Evolutionary conservation across 441 rosid genomes (phyloP).

Genomic region (Pelargonium cotyledonis): DNA sequence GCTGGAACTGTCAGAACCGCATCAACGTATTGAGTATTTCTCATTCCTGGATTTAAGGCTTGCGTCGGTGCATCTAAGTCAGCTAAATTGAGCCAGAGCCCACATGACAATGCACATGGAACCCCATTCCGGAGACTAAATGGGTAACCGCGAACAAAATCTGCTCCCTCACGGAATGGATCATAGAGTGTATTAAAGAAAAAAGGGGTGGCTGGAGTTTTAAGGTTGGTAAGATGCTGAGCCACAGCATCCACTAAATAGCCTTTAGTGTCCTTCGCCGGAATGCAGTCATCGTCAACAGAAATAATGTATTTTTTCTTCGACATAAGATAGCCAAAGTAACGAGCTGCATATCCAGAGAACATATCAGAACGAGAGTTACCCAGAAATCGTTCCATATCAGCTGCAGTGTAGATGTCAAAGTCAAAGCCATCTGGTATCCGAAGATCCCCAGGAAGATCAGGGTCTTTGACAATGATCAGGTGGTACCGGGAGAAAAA

Average conservation of each 20-base stretch:
- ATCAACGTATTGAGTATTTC: constrained; percentile 74
- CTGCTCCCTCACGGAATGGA: constrained; percentile 73
- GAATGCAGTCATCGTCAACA: constrained; percentile 79
- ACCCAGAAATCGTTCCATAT: constrained; percentile 63
- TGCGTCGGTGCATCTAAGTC: constrained; percentile 96
- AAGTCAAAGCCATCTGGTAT: constrained; percentile 83
- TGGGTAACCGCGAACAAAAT: constrained; percentile 96
- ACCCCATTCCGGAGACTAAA: constrained; percentile 86
- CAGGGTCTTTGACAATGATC: constrained; percentile 88
- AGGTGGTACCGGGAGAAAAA: constrained; percentile 66
- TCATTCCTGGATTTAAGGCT: constrained; percentile 68
- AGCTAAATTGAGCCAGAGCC: constrained; percentile 89
- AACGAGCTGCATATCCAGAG: constrained; percentile 84
- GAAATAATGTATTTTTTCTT: constrained; percentile 73
- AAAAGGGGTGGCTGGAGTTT: constrained; percentile 81
- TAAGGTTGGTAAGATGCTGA: constrained; percentile 67
- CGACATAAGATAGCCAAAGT: constrained; percentile 81
- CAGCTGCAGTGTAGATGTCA: constrained; percentile 53
- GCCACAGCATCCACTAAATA: constrained; percentile 62
- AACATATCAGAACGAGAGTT: constrained; percentile 45
- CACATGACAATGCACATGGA: constrained; percentile 75
- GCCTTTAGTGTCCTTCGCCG: constrained; percentile 66
- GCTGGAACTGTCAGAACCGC: constrained; percentile 79
- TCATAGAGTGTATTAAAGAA: constrained; percentile 93
- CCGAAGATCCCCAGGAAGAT: constrained; percentile 70